These are phyloP conservation scores for Hapsidospora chrysogenum DNA, from an alignment of 495 filamentous ascomycete genomes.

Conservation along the genomic window DNA sequence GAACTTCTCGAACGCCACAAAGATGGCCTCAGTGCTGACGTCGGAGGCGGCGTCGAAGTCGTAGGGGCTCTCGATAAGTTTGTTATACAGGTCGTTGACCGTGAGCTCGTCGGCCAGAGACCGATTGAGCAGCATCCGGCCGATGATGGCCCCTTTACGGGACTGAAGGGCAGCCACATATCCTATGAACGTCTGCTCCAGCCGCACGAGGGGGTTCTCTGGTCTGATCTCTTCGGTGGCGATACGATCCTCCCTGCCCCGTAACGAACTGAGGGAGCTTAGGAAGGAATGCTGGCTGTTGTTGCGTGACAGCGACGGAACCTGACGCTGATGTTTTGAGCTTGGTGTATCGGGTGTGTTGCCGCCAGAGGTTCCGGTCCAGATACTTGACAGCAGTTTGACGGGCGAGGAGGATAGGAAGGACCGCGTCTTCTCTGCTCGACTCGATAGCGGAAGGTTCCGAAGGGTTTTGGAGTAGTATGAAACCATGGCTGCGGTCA, in stretches of 20 bases:
- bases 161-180: constrained; percentile 71
- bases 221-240: constrained; percentile 28
- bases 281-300: constrained; percentile 28
- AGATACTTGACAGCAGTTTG: constrained; percentile 74
- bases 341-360: constrained; percentile 5
- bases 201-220: constrained; percentile 40
- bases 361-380: constrained; percentile 34
- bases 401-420: constrained; percentile 71
- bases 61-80: constrained; percentile 63
- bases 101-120: constrained; percentile 55
- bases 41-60: constrained; percentile 59
- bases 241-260: constrained; percentile 28
- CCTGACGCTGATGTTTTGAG: constrained; percentile 17
- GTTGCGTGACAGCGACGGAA: constrained; percentile 15
- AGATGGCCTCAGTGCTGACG: constrained; percentile 71
- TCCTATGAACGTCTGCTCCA: constrained; percentile 76
- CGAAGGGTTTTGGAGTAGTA: constrained; percentile 60
- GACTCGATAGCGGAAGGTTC: constrained; percentile 32
- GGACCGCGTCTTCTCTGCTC: constrained; percentile 40
- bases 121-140: constrained; percentile 52
- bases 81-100: constrained; percentile 86
- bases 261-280: constrained; percentile 15
- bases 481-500: constrained; percentile 46
- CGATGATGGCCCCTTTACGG: constrained; percentile 73
- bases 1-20: constrained; percentile 90